Base-by-base conservation (phyloP, 176 grass and related monocot genomes). In the Raddia guianensis region DNA sequence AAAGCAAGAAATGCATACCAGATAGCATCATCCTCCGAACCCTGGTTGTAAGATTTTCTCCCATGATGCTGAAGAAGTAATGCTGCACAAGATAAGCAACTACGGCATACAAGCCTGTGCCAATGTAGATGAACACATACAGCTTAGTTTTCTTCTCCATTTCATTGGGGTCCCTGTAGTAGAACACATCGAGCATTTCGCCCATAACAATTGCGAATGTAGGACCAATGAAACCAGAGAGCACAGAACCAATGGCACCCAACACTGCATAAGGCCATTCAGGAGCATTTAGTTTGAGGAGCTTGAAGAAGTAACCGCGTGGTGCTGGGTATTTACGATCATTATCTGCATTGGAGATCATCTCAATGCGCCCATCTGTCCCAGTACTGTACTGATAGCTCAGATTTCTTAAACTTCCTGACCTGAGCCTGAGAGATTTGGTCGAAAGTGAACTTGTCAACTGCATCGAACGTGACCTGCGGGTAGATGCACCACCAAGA, bases 1-100 rank as follows among this genome's bases (percentile, higher is more conserved):
- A 37, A 4, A 18, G 19, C 35, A 16, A 83, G 66, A 75, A 72
- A 60, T 47, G 47, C 87, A 70, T 99, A 99, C 97, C 84, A 0
- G 93, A 91, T 52, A 99, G 86, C 97, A 99, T 99, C 90, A 99
- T 95, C 84, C 92, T 84, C 10, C 97, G 81, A 71, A 99, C 97
- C 53, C 97, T 89, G 47, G 97, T 99, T 35, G 97, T 99, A 60
- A 99, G 93, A 84, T 99, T 99, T 88, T 99, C 97, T 81, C 97
- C 97, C 97, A 99, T 99, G 52, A 99, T 95, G 68, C 93, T 99
- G 68, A 95, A 96, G 89, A 99, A 99, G 53, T 99, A 99, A 85
- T 99, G 97, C 74, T 99, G 97, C 18, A 99, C 66, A 69, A 96
- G 80, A 81, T 99, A 99, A 79, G 93, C 93, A 71, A 90, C 82